Percentiles rank a stretch among this genome's conserved stretches.
phyloP scores from a whole-genome alignment of 345 rosid species.

The Gossypium sturtianum region DNA sequence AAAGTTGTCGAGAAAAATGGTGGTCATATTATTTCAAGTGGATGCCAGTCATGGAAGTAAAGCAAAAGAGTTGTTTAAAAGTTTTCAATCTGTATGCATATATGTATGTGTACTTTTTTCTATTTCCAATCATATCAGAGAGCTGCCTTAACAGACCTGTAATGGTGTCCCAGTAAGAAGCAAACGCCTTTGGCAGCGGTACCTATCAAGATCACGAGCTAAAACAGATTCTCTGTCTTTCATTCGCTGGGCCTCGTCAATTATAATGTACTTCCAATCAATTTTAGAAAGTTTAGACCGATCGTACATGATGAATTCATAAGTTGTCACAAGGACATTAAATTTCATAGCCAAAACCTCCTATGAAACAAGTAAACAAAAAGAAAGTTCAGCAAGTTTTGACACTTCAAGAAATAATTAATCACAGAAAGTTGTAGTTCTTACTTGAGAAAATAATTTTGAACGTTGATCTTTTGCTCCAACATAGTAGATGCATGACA shows the following conservation, averaged over 20 bases:
- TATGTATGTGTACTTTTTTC: too few species aligned
- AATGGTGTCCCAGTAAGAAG: conserved; percentile 99
- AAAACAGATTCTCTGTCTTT: conserved; percentile 98
- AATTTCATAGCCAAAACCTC: conserved; percentile 96
- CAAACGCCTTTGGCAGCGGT: conserved; percentile 96
- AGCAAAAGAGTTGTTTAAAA: not conserved
- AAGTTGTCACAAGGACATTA: conserved; percentile 96
- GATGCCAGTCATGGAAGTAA: not conserved
- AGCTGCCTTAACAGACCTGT: conserved; percentile 60
- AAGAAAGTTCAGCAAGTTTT: conserved; percentile 17
- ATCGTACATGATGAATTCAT: conserved; percentile 98
- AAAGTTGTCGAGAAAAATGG: conserved; percentile 1
- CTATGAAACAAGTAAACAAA: conserved; percentile 34
- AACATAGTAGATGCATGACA: conserved; percentile 90
- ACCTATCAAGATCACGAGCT: conserved; percentile 99
- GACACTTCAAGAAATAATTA: conserved; percentile 2
- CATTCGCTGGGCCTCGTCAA: conserved; percentile 99
- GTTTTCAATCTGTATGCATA: not conserved
- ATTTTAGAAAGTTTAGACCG: conserved; percentile 94
- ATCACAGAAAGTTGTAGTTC: conserved; percentile 5
- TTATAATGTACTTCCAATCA: conserved; percentile 96
- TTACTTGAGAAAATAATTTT: conserved; percentile 91
- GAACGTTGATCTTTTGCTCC: conserved; percentile 93
- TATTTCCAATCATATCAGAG: not conserved
- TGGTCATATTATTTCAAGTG: not conserved